Evolutionary conservation across 495 filamentous ascomycete genomes (phyloP).

Genomic region (Aspergillus asperescens): DNA sequence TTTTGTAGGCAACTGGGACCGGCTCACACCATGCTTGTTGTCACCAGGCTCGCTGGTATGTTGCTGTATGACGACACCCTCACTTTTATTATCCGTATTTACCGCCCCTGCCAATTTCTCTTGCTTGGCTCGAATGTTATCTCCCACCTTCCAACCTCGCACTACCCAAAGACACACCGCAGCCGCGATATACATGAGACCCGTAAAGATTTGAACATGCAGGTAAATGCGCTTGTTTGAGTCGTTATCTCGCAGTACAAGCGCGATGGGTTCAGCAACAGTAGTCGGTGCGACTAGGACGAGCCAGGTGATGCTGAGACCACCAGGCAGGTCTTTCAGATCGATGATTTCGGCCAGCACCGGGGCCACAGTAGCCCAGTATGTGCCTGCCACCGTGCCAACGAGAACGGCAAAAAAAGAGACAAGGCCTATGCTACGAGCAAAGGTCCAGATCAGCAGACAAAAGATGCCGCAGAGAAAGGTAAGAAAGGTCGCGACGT

Average conservation of each 20-base stretch:
- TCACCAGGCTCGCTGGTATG: background rate
- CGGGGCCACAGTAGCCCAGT: slow-evolving; percentile 66
- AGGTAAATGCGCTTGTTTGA: slow-evolving; percentile 46
- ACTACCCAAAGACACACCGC: slow-evolving; percentile 47
- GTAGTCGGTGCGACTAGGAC: slow-evolving; percentile 66
- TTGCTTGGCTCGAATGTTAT: slow-evolving; percentile 40
- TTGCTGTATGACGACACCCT: background rate
- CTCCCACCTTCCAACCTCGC: slow-evolving; percentile 54
- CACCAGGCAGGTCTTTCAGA: slow-evolving; percentile 62
- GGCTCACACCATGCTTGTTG: background rate
- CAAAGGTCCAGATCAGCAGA: slow-evolving; percentile 70
- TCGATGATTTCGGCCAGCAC: slow-evolving; percentile 76
- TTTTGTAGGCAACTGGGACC: background rate
- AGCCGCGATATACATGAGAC: slow-evolving; percentile 59
- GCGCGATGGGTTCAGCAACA: slow-evolving; percentile 67
- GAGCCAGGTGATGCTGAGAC: slow-evolving; percentile 73
- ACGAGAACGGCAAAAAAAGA: slow-evolving; percentile 66
- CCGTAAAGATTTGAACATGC: slow-evolving; percentile 60
- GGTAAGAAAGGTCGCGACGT: slow-evolving; percentile 61
- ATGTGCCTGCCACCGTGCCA: slow-evolving; percentile 67
- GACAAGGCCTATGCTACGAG: slow-evolving; percentile 58
- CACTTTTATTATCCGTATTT: background rate
- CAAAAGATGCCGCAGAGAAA: slow-evolving; percentile 60
- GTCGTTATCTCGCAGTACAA: slow-evolving; percentile 52
- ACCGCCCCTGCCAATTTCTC: slow-evolving; percentile 7